Percentiles rank a stretch among this genome's conserved stretches.
phyloP scores from a whole-genome alignment of 768 basidiomycete species.

The Harrya chromipes region DNA sequence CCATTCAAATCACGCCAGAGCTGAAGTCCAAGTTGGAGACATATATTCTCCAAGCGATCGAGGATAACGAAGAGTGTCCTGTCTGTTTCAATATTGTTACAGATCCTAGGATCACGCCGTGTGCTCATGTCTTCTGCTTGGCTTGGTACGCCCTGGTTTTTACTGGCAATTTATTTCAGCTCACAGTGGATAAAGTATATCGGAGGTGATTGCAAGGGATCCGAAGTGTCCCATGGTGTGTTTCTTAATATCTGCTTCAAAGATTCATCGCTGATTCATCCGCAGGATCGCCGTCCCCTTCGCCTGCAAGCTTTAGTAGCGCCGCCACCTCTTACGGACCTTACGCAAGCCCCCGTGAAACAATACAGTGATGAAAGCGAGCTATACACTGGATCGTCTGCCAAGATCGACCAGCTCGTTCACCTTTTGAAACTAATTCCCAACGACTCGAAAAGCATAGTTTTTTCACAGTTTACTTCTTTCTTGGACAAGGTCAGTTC shows the following conservation, averaged over 20 bases:
- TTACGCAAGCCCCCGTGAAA: slow-evolving; percentile 55
- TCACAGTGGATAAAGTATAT: slow-evolving; percentile 46
- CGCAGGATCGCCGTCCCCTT: slow-evolving; percentile 68
- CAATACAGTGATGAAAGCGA: slow-evolving; percentile 40
- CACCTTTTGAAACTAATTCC: slow-evolving; percentile 70
- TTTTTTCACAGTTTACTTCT: slow-evolving; percentile 88
- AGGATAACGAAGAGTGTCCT: slow-evolving; percentile 83
- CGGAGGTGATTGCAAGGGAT: slow-evolving; percentile 65
- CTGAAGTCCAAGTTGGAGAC: slow-evolving; percentile 55
- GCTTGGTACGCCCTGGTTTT: slow-evolving; percentile 47
- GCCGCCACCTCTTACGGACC: slow-evolving; percentile 61
- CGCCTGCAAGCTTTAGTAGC: slow-evolving; percentile 55
- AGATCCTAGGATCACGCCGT: slow-evolving; percentile 71
- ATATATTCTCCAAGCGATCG: slow-evolving; percentile 61
- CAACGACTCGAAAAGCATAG: slow-evolving; percentile 70
- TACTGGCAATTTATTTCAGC: neutral
- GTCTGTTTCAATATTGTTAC: slow-evolving; percentile 61
- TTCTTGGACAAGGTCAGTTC: slow-evolving; percentile 70
- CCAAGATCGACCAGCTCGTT: slow-evolving; percentile 81
- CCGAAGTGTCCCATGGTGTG: slow-evolving; percentile 80
- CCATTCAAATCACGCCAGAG: slow-evolving; percentile 47
- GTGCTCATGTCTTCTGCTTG: slow-evolving; percentile 70
- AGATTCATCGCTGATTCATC: slow-evolving; percentile 1
- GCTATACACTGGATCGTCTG: slow-evolving; percentile 59
- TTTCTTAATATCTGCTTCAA: neutral